Evolutionary conservation across 176 grass and related monocot species (phyloP).

Genomic region (Eleusine coracana): DNA sequence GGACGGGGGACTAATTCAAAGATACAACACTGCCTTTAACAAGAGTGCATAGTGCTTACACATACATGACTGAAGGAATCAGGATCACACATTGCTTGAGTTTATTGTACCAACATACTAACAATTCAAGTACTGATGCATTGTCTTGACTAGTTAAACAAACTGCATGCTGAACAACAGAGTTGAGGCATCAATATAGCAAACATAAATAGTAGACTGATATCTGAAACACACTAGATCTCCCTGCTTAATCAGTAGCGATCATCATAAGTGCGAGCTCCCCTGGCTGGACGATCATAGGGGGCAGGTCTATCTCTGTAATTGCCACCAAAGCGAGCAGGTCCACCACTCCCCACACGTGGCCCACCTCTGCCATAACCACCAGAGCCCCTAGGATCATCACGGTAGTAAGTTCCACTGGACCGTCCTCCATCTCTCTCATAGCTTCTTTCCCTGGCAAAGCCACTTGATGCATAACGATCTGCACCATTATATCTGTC

Average conservation of each 20-base stretch:
- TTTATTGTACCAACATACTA: constrained; percentile 36
- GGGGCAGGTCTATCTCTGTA: constrained; percentile 68
- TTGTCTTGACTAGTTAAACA: constrained; percentile 35
- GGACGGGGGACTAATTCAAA: background rate
- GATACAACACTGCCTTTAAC: constrained; percentile 29
- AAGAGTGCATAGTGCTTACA: constrained; percentile 38
- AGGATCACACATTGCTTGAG: constrained; percentile 34
- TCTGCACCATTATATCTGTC: constrained; percentile 81
- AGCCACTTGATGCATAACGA: constrained; percentile 71
- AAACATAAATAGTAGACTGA: constrained; percentile 25
- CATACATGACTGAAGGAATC: constrained; percentile 19
- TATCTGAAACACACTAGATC: constrained; percentile 36
- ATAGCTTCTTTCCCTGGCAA: constrained; percentile 81
- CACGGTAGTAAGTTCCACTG: constrained; percentile 64
- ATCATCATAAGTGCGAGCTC: constrained; percentile 64
- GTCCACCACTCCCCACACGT: constrained; percentile 53
- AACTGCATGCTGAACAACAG: constrained; percentile 28
- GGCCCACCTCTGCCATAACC: constrained; percentile 68
- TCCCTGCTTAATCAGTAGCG: constrained; percentile 69
- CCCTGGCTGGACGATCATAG: constrained; percentile 79
- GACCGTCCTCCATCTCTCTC: constrained; percentile 67
- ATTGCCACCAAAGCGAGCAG: constrained; percentile 58
- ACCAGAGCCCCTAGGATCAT: constrained; percentile 52
- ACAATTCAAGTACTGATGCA: constrained; percentile 29
- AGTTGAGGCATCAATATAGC: constrained; percentile 34